Base-by-base conservation (phyloP, 495 filamentous ascomycete species). In the Trichoderma parareesei region DNA sequence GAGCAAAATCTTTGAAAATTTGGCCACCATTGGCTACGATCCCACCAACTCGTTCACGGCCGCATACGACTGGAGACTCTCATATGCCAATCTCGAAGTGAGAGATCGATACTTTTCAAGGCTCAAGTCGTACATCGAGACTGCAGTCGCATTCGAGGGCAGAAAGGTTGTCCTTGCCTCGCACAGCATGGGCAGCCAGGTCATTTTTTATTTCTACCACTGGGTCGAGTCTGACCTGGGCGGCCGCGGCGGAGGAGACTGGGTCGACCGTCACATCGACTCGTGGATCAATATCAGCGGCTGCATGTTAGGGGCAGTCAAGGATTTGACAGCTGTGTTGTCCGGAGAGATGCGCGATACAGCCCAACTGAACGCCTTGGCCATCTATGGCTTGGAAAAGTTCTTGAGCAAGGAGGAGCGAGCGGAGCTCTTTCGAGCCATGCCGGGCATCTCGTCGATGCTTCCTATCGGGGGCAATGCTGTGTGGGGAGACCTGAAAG, bases 341-440 rank as follows among this genome's bases (percentile, higher is more conserved):
- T 96, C 92, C 0, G 94, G 94, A 40, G 94, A 98, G 77, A 98
- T 98, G 94, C 89, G 91, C 67, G 94, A 98, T 72, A 98, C 94
- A 0, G 94, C 94, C 1, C 94, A 98, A 71, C 84, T 98, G 14
- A 98, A 98, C 72, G 84, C 92, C n/a, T 96, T 98, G 67, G 94
- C 94, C 9, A 92, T 98, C 13, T 98, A 97, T 70, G 95, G 94
- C 0, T 84, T 98, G 1, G 94, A 98, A 75, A 96, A 93, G 69
- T 98, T 98, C 74, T 82, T 98, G 6, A 90, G 86, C 67, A 90
- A 88, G 66, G 85, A 92, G 63, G 94, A 98, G 73, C 85, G 94
- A 57, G 91, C 89, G 7, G 92, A 97, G 72, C 91, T 98, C 41
- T 96, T 98, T 79, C 86, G 95, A 62, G 90, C 91, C 40, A 98